Conservation (phyloP, 2,329 filamentous ascomycete genomes). For the Cordyceps sp. region DNA sequence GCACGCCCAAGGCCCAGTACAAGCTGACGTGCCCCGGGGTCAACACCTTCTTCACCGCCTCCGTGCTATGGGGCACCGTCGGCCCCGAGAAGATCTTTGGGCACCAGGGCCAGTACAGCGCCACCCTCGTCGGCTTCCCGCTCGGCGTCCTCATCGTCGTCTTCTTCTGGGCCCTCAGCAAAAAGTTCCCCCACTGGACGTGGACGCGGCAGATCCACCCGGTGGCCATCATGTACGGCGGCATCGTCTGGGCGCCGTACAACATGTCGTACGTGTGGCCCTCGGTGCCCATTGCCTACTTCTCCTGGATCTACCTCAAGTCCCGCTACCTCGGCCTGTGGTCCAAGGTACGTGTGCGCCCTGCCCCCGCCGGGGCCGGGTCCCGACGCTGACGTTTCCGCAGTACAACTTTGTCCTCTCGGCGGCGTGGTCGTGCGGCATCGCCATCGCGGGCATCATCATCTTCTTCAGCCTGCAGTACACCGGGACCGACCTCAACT, state of each 20-base stretch:
- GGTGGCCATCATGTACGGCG: slow-evolving; percentile 29
- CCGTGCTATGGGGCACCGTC: slow-evolving; percentile 37
- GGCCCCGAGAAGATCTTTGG: slow-evolving; percentile 34
- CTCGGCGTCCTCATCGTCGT: slow-evolving; percentile 28
- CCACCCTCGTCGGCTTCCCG: slow-evolving; percentile 31
- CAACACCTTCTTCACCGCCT: slow-evolving; percentile 39
- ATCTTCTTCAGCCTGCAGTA: slow-evolving; percentile 36
- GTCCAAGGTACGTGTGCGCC: slow-evolving; percentile 35
- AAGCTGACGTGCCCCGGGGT: slow-evolving; percentile 34
- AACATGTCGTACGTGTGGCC: slow-evolving; percentile 35
- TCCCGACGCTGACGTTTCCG: no score
- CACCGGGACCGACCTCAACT: slow-evolving; percentile 22
- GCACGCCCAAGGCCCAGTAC: slow-evolving; percentile 27
- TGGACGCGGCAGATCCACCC: slow-evolving; percentile 28
- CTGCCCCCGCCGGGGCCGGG: no score
- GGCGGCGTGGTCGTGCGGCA: slow-evolving; percentile 30
- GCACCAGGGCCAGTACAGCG: slow-evolving; percentile 27
- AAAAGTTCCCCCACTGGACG: slow-evolving; percentile 21
- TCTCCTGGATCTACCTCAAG: slow-evolving; percentile 35
- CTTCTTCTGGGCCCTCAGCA: slow-evolving; percentile 20
- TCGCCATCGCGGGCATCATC: slow-evolving; percentile 32
- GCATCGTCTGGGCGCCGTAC: slow-evolving; percentile 29
- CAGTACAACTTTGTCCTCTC: slow-evolving; percentile 37
- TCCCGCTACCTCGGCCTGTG: slow-evolving; percentile 30
- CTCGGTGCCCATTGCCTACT: slow-evolving; percentile 31